Evolutionary conservation across 1,284 basidiomycete genomes (phyloP).

Genomic region (Hemileccinum hortonii): DNA sequence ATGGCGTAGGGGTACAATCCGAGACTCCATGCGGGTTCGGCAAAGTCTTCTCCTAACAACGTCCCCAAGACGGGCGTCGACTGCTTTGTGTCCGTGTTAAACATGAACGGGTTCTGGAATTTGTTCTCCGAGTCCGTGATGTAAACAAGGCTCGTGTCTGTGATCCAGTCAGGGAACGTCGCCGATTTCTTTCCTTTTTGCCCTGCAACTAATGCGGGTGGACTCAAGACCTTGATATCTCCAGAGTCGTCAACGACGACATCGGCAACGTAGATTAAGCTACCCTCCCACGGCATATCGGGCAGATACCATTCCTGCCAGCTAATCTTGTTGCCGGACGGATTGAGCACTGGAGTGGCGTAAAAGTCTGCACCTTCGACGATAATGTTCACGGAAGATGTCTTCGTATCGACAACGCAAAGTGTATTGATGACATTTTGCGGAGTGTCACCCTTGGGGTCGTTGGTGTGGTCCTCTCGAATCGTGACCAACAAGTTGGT

Average conservation of each 20-base stretch:
- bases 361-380: slow-evolving; percentile 50
- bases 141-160: slow-evolving; percentile 56
- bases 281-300: slow-evolving; percentile 81
- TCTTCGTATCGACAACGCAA: slow-evolving; percentile 30
- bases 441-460: slow-evolving; percentile 33
- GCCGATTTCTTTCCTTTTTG: slow-evolving; percentile 44
- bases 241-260: no score
- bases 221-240: not conserved
- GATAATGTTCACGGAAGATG: no score
- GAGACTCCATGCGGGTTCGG: slow-evolving; percentile 52
- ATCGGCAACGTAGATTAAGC: slow-evolving; percentile 52
- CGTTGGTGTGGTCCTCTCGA: slow-evolving; percentile 56
- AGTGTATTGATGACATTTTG: slow-evolving; percentile 11
- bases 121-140: slow-evolving; percentile 60
- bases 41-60: slow-evolving; percentile 54
- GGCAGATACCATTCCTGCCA: slow-evolving; percentile 75
- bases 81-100: slow-evolving; percentile 25
- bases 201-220: slow-evolving; percentile 42
- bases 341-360: slow-evolving; percentile 54
- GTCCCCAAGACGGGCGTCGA: slow-evolving; percentile 41
- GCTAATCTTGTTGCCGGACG: slow-evolving; percentile 60
- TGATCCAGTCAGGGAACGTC: slow-evolving; percentile 58
- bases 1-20: slow-evolving; percentile 51
- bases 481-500: slow-evolving; percentile 29
- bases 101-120: slow-evolving; percentile 67